Evolutionary conservation across 139 green algal species (phyloP).

Genomic region (Medakamo hakoo): DNA sequence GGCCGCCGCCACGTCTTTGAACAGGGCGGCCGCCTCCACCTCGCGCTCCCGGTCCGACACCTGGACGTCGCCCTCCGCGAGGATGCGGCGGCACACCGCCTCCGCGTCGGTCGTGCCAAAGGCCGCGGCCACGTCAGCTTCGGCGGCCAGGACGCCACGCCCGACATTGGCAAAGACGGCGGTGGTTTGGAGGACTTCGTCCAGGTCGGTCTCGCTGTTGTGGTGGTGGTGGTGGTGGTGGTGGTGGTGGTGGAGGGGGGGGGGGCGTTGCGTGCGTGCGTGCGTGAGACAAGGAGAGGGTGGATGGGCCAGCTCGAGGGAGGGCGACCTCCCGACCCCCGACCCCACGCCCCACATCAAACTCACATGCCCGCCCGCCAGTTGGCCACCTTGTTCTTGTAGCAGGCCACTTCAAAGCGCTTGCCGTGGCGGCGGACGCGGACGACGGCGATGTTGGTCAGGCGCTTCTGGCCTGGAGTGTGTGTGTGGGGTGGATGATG

Average conservation of each 20-base stretch:
- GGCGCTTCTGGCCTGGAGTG: slow-evolving; percentile 80
- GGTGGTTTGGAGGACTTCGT: slow-evolving; percentile 93
- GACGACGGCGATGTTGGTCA: slow-evolving; percentile 97
- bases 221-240: not conserved
- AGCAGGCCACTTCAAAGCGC: slow-evolving; percentile 95
- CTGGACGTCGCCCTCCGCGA: slow-evolving; percentile 83
- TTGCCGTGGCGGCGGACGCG: slow-evolving; percentile 75
- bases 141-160: slow-evolving; percentile 84
- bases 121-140: slow-evolving; percentile 65
- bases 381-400: slow-evolving; percentile 96
- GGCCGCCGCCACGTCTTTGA: slow-evolving; percentile 68
- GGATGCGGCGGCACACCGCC: slow-evolving; percentile 69
- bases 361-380: slow-evolving; percentile 73
- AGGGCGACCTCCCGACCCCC: not conserved
- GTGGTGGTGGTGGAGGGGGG: not conserved
- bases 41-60: slow-evolving; percentile 92
- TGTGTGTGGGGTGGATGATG: not conserved
- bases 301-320: not conserved
- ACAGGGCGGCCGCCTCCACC: slow-evolving; percentile 62
- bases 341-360: not conserved
- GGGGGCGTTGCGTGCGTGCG: not conserved
- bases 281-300: too few relatives aligned
- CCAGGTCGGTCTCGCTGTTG: slow-evolving; percentile 88
- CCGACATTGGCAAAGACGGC: slow-evolving; percentile 90
- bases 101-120: slow-evolving; percentile 82